Base-by-base conservation (phyloP, 208 protist species). In the Leishmania martiniquensis region DNA sequence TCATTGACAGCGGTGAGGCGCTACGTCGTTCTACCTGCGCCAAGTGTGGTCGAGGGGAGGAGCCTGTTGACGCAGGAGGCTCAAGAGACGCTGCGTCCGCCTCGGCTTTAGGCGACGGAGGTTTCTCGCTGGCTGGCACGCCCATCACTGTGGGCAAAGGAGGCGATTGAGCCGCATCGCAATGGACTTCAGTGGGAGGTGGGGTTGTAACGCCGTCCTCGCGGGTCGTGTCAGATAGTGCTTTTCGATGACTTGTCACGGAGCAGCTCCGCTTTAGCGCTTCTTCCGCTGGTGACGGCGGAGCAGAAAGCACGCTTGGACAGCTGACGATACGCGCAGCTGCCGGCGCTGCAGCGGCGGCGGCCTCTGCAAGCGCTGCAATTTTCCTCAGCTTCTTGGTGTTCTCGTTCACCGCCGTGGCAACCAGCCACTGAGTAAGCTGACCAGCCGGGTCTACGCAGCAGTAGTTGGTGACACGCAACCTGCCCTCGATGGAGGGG, bases 371-470 rank as follows among this genome's bases (percentile, higher is more conserved):
- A 3, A 83, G 75, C 65, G 70, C 29, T 39, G 62, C 57, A 12
- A 87, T 76, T 25, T 42, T 78, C 32, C 34, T 67, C 66, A 91
- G 60, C 75, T 87, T 91, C 42, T 81, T 66, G 1, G 75, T 80
- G 60, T 88, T 82, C 34, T 84, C 59, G 4, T 70, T 72, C 62
- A 84, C 68, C 2, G 82, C 85, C 1, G 87, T 77, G 1, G 75
- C 68, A 2, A 82, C 73, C 10, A 89, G 29, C 87, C 87, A 91
- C 44, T 84, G 85, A 32, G 87, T 85, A n/a, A 91, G 70, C n/a
- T 67, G 75, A 29, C 87, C 87, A 57, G 75, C 80, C 34, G 87
- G 80, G 45, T 91, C 85, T 0, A 89, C 87, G 54, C 87, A 91
- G 80, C 78, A 85, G 52, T 83, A 85, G 75, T 89, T 87, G 0